A percentile compares a stretch with the other conserved stretches of the same genome.
Evolutionary conservation across 768 basidiomycete species (phyloP).

Genomic region (Scleroderma citrinum): DNA sequence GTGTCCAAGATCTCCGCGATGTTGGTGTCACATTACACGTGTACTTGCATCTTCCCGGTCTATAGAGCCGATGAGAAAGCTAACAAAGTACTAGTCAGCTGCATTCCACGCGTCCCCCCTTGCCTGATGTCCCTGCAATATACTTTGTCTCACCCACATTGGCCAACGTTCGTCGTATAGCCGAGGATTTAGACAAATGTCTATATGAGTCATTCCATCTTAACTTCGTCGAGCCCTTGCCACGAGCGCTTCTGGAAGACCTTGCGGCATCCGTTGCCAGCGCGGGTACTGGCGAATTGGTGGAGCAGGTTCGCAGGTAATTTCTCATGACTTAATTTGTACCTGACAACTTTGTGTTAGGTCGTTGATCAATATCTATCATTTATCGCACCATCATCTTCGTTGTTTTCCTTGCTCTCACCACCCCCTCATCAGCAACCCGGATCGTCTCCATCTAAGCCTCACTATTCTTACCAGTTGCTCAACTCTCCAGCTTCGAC

Average conservation of each 20-base stretch:
- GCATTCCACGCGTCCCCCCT: slow-evolving; percentile 79
- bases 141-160: slow-evolving; percentile 94
- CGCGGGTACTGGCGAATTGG: slow-evolving; percentile 74
- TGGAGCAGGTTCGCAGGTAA: slow-evolving; percentile 55
- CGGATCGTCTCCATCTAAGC: slow-evolving; percentile 30
- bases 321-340: neutral
- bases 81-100: slow-evolving; percentile 59
- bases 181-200: slow-evolving; percentile 83
- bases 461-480: slow-evolving; percentile 69
- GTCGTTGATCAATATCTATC: slow-evolving; percentile 96
- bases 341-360: slow-evolving; percentile 29
- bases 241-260: slow-evolving; percentile 87
- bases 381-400: slow-evolving; percentile 89
- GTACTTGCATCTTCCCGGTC: slow-evolving; percentile 43
- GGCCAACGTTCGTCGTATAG: slow-evolving; percentile 82
- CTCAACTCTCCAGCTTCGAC: slow-evolving; percentile 88
- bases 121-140: slow-evolving; percentile 93
- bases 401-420: slow-evolving; percentile 85
- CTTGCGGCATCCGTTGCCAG: slow-evolving; percentile 83
- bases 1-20: slow-evolving; percentile 95
- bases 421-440: slow-evolving; percentile 38
- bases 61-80: slow-evolving; percentile 1
- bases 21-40: slow-evolving; percentile 97
- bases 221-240: slow-evolving; percentile 91
- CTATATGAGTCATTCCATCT: slow-evolving; percentile 92